Conservation (phyloP, 768 basidiomycete species). For the Leccinum boreale region DNA sequence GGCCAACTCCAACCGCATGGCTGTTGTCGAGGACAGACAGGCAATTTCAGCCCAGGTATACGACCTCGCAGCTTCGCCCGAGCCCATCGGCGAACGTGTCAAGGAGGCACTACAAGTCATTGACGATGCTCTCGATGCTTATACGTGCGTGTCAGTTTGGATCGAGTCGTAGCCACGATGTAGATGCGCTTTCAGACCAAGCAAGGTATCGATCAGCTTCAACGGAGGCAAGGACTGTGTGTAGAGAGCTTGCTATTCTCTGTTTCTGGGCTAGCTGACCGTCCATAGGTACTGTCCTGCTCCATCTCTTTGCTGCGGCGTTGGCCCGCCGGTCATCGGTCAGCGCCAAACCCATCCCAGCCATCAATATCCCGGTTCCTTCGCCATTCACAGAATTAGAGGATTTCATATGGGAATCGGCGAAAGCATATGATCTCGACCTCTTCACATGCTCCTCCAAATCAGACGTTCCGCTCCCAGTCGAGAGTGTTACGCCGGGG, state of each 20-base stretch:
- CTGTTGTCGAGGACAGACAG: conserved; percentile 43
- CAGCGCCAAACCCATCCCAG: conserved; percentile 47
- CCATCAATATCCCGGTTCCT: conserved; percentile 86
- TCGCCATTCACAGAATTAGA: conserved; percentile 87
- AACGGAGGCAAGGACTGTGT: conserved; percentile 98
- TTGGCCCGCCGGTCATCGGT: conserved; percentile 45
- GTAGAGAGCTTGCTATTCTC: conserved; percentile 23
- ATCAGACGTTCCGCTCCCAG: conserved; percentile 41
- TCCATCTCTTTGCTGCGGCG: conserved; percentile 82
- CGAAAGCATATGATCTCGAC: conserved; percentile 66
- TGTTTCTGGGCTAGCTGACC: background rate
- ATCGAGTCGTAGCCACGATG: conserved; percentile 1
- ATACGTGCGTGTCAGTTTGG: conserved; percentile 61
- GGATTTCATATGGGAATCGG: conserved; percentile 68
- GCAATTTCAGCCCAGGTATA: conserved; percentile 60
- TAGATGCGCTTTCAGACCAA: conserved; percentile 43
- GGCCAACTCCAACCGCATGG: conserved; percentile 6
- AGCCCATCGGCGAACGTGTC: conserved; percentile 57
- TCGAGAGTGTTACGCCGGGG: conserved; percentile 45
- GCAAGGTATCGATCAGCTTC: conserved; percentile 83
- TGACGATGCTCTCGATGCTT: conserved; percentile 67
- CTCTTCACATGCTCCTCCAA: conserved; percentile 44
- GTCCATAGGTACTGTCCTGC: conserved; percentile 81
- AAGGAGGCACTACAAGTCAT: conserved; percentile 82
- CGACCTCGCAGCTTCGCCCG: conserved; percentile 49